phyloP scores from a whole-genome alignment of 345 rosid species.

The Iberis pinnata region DNA sequence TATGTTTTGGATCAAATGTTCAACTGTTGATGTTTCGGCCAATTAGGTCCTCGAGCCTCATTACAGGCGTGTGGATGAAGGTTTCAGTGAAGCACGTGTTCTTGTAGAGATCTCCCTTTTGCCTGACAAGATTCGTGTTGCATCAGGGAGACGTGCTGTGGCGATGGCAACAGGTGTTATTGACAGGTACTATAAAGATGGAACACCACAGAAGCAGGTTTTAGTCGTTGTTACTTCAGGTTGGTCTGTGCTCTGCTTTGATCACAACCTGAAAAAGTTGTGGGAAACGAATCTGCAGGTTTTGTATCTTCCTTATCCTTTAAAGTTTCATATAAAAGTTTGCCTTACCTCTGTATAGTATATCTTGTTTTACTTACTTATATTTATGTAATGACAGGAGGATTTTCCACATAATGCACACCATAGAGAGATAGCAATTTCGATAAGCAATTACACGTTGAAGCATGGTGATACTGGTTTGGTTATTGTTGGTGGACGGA shows the following conservation, averaged over 20 bases:
- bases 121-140: constrained; percentile 83
- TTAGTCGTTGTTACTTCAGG: constrained; percentile 94
- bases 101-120: constrained; percentile 52
- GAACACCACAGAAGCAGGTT: constrained; percentile 84
- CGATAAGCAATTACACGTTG: constrained; percentile 78
- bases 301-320: background rate
- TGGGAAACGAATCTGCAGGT: constrained; percentile 98
- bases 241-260: constrained; percentile 93
- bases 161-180: constrained; percentile 94
- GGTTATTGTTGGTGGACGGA: constrained; percentile 89
- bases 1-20: constrained; percentile 3
- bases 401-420: constrained; percentile 91
- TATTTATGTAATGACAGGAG: constrained; percentile 42
- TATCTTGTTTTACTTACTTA: background rate
- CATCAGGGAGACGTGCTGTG: constrained; percentile 79
- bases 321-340: background rate
- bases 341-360: background rate
- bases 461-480: constrained; percentile 83
- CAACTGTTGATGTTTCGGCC: constrained; percentile 7
- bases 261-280: constrained; percentile 87
- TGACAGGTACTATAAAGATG: constrained; percentile 53
- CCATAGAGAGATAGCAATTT: constrained; percentile 76
- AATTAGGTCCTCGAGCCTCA: constrained; percentile 81
- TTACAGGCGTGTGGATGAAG: constrained; percentile 72
- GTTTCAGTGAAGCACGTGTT: constrained; percentile 84